Evolutionary conservation across 164 flowering plant genomes (phyloP).

Genomic region (Aristolochia californica): DNA sequence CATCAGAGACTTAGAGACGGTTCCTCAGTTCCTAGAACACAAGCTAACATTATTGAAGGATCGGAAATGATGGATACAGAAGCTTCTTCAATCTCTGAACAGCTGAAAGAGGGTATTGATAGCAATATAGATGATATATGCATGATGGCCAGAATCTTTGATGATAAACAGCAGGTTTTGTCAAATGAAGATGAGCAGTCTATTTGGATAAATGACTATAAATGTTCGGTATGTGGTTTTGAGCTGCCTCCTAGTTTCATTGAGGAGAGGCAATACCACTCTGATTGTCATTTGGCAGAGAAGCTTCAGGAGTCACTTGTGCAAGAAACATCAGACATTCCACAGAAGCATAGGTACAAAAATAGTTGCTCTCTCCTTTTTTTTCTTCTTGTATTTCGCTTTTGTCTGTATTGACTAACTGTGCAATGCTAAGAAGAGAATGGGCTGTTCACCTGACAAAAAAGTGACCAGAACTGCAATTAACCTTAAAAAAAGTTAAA

Average conservation of each 20-base stretch:
- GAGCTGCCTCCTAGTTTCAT: slow-evolving; percentile 69
- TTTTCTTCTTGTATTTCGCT: neutral
- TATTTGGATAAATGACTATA: slow-evolving; percentile 65
- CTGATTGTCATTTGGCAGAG: slow-evolving; percentile 84
- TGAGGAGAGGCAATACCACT: slow-evolving; percentile 87
- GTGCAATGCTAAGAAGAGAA: neutral
- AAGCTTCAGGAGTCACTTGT: slow-evolving; percentile 68
- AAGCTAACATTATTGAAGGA: no score
- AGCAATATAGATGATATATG: slow-evolving; percentile 7
- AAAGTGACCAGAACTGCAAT: no score
- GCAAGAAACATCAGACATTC: slow-evolving; percentile 9
- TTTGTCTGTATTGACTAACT: neutral
- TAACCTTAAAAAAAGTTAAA: no score
- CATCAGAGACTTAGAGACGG: no score
- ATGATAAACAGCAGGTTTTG: slow-evolving; percentile 16
- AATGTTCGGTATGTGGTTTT: slow-evolving; percentile 73
- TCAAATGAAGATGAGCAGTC: slow-evolving; percentile 15
- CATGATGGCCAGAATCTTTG: slow-evolving; percentile 6
- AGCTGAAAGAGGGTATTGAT: neutral
- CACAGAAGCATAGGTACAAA: slow-evolving; percentile 34
- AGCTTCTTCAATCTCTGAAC: neutral
- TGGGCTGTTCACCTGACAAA: no score
- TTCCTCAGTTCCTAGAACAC: no score
- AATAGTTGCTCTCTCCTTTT: neutral
- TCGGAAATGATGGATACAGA: no score